Evolutionary conservation across 345 rosid species (phyloP).

Genomic region (Eucalyptus paniculata): DNA sequence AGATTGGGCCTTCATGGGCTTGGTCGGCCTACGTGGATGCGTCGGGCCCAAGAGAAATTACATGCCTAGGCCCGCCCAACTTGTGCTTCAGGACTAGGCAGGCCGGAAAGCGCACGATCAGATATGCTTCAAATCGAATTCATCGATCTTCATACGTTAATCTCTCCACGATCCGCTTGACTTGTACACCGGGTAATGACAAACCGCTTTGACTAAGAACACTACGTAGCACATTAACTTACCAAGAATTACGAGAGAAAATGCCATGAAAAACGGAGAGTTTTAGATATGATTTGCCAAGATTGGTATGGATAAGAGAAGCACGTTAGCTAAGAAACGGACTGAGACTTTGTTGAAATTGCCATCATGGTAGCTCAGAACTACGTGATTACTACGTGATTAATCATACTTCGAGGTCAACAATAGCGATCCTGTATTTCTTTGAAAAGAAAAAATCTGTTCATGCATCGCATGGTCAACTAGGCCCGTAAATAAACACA

Average conservation of each 20-base stretch:
- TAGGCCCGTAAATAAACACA: background rate
- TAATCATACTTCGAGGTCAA: background rate
- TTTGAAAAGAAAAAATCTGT: background rate
- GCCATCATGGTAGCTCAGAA: background rate
- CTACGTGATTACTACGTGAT: background rate
- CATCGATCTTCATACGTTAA: background rate
- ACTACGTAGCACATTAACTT: background rate
- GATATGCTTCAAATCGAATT: background rate
- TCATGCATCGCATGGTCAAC: background rate
- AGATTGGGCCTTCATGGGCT: background rate
- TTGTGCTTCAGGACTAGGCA: background rate
- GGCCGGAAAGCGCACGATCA: background rate
- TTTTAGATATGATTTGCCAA: background rate
- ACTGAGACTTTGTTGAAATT: background rate
- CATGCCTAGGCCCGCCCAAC: background rate
- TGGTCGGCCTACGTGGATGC: background rate
- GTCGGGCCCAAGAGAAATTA: background rate
- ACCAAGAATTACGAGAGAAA: background rate
- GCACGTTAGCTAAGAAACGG: background rate
- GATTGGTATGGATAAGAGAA: background rate
- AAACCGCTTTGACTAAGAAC: background rate
- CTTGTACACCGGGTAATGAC: background rate
- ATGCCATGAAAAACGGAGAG: background rate
- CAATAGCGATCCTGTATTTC: background rate
- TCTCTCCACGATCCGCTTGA: background rate